These are phyloP conservation scores for Vitis amurensis DNA, from an alignment of 164 flowering plant species.

Conservation along the genomic window DNA sequence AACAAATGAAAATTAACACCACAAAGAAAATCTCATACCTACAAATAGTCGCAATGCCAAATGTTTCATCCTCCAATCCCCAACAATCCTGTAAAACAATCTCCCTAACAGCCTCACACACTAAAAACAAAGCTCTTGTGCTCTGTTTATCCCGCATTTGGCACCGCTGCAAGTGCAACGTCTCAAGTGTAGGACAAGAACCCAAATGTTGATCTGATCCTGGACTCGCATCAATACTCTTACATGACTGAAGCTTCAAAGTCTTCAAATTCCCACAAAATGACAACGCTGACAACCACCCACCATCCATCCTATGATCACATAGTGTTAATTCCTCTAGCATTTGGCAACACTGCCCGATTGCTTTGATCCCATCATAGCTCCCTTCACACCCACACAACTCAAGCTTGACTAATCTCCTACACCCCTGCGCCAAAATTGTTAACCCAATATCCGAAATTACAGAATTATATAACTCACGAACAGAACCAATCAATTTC, in stretches of 20 bases:
- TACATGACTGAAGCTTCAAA: constrained; percentile 70
- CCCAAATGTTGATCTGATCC: constrained; percentile 75
- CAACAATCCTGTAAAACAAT: constrained; percentile 75
- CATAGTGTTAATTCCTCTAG: constrained; percentile 75
- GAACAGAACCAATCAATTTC: constrained; percentile 60
- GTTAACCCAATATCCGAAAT: constrained; percentile 89
- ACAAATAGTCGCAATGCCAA: constrained; percentile 53
- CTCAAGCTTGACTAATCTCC: constrained; percentile 84
- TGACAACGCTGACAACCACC: constrained; percentile 79
- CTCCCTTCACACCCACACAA: constrained; percentile 89
- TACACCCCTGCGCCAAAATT: constrained; percentile 87
- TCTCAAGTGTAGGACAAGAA: constrained; percentile 64
- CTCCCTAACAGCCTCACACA: constrained; percentile 64
- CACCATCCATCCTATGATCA: constrained; percentile 84
- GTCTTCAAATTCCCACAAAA: constrained; percentile 86
- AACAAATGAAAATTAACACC: too few relatives aligned
- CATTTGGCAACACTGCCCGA: constrained; percentile 90
- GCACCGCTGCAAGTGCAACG: constrained; percentile 73
- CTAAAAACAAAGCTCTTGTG: constrained; percentile 57
- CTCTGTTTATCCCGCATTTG: constrained; percentile 70
- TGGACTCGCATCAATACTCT: constrained; percentile 57
- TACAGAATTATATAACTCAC: constrained; percentile 58
- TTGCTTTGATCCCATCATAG: constrained; percentile 89
- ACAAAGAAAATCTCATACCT: constrained; percentile 45
- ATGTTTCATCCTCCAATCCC: constrained; percentile 77